phyloP scores from a whole-genome alignment of 805 yeast species.

The Candida patagonica region DNA sequence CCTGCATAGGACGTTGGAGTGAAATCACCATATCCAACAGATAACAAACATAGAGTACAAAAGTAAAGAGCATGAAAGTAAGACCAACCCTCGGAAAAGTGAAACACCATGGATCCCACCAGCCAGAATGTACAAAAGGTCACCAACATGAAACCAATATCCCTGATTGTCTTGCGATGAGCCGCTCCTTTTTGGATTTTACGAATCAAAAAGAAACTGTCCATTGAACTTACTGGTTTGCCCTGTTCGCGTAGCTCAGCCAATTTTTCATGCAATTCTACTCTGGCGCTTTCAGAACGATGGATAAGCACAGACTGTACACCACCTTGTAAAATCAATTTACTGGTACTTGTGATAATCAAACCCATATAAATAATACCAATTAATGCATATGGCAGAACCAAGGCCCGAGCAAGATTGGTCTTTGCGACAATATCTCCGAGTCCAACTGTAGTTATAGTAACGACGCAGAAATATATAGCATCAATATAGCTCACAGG shows the following conservation, averaged over 20 bases:
- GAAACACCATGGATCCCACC: constrained; percentile 61
- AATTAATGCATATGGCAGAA: constrained; percentile 52
- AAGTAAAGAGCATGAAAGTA: constrained; percentile 69
- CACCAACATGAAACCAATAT: constrained; percentile 39
- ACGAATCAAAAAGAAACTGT: constrained; percentile 50
- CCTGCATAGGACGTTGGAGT: constrained; percentile 59
- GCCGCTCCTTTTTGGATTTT: constrained; percentile 31
- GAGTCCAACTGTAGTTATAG: constrained; percentile 69
- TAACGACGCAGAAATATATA: constrained; percentile 62
- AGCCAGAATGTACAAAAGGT: constrained; percentile 47
- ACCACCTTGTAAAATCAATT: constrained; percentile 51
- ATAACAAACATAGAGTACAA: constrained; percentile 61
- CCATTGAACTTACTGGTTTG: constrained; percentile 22
- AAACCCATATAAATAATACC: constrained; percentile 72
- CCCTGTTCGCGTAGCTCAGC: constrained; percentile 1
- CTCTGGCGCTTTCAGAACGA: constrained; percentile 45
- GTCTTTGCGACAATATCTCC: constrained; percentile 61
- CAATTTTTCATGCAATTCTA: constrained; percentile 23
- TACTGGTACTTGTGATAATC: constrained; percentile 58
- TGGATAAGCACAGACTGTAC: constrained; percentile 62
- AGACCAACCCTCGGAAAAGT: constrained; percentile 54
- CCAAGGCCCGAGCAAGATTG: constrained; percentile 46
- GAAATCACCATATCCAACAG: constrained; percentile 80
- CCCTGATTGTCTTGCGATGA: constrained; percentile 5
- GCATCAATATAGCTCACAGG: constrained; percentile 53